Evolutionary conservation across 176 grass and related monocot species (phyloP), one percentile per base, ranked within the genome.

Genomic region (Triticum monococcum): DNA sequence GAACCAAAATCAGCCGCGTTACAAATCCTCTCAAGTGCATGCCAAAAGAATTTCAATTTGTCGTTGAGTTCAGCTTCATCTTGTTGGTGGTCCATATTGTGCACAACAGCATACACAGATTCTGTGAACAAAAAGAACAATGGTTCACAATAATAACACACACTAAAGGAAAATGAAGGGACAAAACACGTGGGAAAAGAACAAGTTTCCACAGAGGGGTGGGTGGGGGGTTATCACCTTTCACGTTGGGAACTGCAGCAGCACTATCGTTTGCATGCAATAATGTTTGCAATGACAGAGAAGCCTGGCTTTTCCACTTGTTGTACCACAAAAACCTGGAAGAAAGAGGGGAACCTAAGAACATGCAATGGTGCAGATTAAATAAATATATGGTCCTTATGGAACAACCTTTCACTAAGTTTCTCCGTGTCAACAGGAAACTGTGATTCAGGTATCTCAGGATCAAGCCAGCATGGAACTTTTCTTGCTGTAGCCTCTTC

Each of bases 401-500:
- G 50, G 67, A 48, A 85, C 57, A 36, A 95, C 96, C 96, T 95
- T 86, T 92, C 82, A 56, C 85, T 77, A 60, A 95, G 82, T 56
- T 89, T 86, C 67, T 85, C 79, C 70, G 84, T 73, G 85, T 92
- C 89, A 71, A 98, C 37, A 67, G 93, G 93, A 92, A 94, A 91
- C 48, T 93, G 73, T 77, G 89, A 85, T 59, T 95, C 90, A 48
- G 91, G 70, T 46, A 56, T 69, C 79, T 92, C 88, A 77, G 80
- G 86, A 89, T 98, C 93, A 86, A 98, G 93, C 96, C 96, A 98
- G 76, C 78, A 74, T 28, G 88, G 91, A 88, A 93, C 78, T 89
- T 98, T 93, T 38, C 87, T 83, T 70, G 78, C 9, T 35, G 64
- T 84, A 50, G 78, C 88, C 89, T 93, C 88, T 88, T 92, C 81